These are phyloP conservation scores for Cephalotrichum gorgonifer DNA, from an alignment of 2,329 filamentous ascomycete species.

Conservation along the genomic window DNA sequence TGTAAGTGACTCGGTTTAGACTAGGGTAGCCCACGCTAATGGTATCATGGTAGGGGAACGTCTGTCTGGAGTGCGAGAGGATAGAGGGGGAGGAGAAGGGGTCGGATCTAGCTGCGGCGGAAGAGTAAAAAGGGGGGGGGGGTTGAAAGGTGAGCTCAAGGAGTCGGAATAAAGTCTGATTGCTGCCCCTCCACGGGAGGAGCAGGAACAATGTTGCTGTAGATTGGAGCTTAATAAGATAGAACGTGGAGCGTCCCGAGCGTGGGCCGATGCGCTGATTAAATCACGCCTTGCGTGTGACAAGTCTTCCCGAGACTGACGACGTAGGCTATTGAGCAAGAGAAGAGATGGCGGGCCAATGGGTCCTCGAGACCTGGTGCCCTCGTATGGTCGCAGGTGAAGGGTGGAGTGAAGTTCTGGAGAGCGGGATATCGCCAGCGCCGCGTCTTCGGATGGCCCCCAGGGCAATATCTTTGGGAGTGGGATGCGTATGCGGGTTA, in stretches of 20 bases:
- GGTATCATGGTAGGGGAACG: not conserved
- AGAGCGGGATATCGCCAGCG: constrained; percentile 1
- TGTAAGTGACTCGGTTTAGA: not conserved
- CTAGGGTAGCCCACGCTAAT: not conserved
- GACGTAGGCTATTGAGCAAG: not conserved
- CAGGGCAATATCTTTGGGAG: constrained; percentile 1
- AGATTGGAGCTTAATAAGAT: not conserved
- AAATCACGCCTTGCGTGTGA: not conserved
- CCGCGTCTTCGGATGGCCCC: not conserved
- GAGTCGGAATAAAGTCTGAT: not conserved
- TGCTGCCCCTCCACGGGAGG: not conserved
- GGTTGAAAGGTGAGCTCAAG: not conserved
- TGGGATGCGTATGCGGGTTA: constrained; percentile 1
- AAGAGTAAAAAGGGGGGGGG: no score
- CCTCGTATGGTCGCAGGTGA: not conserved
- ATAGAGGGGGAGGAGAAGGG: not conserved
- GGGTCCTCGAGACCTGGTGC: not conserved
- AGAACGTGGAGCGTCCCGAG: not conserved
- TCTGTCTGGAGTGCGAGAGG: not conserved
- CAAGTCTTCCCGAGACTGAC: constrained; percentile 1
- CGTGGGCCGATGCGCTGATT: not conserved
- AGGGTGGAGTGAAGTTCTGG: not conserved
- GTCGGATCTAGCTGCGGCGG: not conserved
- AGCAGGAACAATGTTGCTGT: not conserved
- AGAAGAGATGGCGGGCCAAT: not conserved